Evolutionary conservation across 2,329 filamentous ascomycete genomes (phyloP), one percentile per base, ranked within the genome.

Genomic region (Xylariaceae sp.): DNA sequence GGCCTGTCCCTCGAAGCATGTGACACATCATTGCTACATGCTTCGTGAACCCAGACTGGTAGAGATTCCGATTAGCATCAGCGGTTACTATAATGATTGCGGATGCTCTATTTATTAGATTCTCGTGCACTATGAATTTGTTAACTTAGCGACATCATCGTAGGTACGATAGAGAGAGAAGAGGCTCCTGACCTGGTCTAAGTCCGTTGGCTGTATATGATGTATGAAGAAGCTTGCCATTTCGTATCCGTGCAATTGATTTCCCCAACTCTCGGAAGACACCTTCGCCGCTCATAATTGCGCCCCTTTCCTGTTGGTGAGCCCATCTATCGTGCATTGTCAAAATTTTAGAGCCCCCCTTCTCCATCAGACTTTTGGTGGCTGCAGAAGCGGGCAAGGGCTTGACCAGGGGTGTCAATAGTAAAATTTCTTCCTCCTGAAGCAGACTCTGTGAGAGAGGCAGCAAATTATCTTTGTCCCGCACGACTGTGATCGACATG

Each of bases 11-110:
- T 6, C 86, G 85, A 54, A 91, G 82, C 84, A 92, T 89, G 20
- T 90, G 91, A 74, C 93, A 97, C 75, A 97, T 93, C 89, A 96
- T 95, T 12, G 93, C 89, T 7, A 97, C 90, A 64, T 98, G 93
- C 71, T 97, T 98, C 1, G 93, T 93, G 70, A 98, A 98, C 0
- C 92, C 92, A 48, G 91, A 87, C 71, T 98, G 93, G 69, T 97
- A 98, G 14, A 96, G 77, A 69, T 98, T 97, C 41, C 93, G 84
- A 70, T 96, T 96, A 0, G 93, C 93, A 74, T 98, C 93, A 9
- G 93, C 93, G 0, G 93, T 97, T 29, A 97, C 84, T 48, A 97
- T 88, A 60, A 98, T 89, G 60, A 97, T 91, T 3, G 90, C 91
- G 49, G 89, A 91, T 10, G 93, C 92, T 65, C 92, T 83, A 63